These are phyloP conservation scores for Russula virescens DNA, from an alignment of 768 basidiomycete genomes.

Conservation along the genomic window DNA sequence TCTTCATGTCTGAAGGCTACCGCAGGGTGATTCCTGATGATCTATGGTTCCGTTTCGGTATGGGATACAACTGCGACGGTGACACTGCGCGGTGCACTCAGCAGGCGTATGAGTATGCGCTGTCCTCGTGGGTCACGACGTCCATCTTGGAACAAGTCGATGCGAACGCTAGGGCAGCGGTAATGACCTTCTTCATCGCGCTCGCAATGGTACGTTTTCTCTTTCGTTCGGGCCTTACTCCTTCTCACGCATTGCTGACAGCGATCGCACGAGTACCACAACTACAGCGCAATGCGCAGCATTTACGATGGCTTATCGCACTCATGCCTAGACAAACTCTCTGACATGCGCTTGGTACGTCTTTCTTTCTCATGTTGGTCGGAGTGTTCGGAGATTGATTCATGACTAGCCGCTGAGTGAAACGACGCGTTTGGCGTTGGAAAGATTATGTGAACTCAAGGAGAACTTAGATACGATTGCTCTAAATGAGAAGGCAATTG, in stretches of 20 bases:
- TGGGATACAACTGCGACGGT: not conserved
- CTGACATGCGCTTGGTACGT: not conserved
- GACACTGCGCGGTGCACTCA: constrained; percentile 12
- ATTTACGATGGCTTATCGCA: constrained; percentile 11
- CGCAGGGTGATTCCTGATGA: constrained; percentile 15
- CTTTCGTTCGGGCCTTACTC: no score
- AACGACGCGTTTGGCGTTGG: not conserved
- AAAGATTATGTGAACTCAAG: constrained; percentile 1
- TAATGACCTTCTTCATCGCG: constrained; percentile 16
- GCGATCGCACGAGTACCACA: constrained; percentile 17
- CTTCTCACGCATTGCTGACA: constrained; percentile 6
- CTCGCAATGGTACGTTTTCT: constrained; percentile 10
- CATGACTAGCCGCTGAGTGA: constrained; percentile 7
- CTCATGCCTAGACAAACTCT: constrained; percentile 2
- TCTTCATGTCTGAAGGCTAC: constrained; percentile 22
- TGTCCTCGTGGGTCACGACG: constrained; percentile 13
- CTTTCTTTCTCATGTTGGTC: not conserved
- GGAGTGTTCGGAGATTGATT: not conserved
- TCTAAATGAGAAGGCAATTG: not conserved
- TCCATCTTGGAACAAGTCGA: constrained; percentile 12
- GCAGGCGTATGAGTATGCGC: constrained; percentile 15
- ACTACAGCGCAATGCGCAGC: constrained; percentile 36
- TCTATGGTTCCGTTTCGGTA: constrained; percentile 11
- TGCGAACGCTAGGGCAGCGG: constrained; percentile 8
- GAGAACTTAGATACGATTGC: constrained; percentile 10